Evolutionary conservation across 225 moss, liverwort and hornwort genomes (phyloP), one percentile per base, ranked within the genome.

Genomic region (Ulota crispa): DNA sequence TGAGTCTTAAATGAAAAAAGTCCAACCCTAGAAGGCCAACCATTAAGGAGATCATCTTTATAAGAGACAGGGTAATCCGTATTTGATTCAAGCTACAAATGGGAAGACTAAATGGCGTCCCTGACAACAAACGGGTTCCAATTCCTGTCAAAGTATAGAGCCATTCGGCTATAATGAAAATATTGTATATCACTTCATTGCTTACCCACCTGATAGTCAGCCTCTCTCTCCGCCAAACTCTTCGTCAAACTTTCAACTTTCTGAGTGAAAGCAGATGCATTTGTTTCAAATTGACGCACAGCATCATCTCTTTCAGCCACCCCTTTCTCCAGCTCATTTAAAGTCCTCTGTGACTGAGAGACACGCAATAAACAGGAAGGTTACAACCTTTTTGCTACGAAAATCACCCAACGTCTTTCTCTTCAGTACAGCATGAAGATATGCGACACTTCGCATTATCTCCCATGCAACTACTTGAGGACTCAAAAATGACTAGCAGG

Each of bases 141-240:
- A 80, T 67, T 50, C 55, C 52, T 47, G 50, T 53, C 18, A 62
- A 37, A 45, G 37, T 55, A 60, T 37, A 52, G 14, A 57, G 11
- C 50, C 50, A 50, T 50, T 50, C 6, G 18, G 18, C 47, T 74
- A 23, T 21, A 31, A 19, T 79, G 60, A 16, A 6, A 7, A 79
- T 30, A 30, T 62, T 26, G 3, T 15, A 27, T 50, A 27, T 32
- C 54, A 77, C 72, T 72, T 70, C 24, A 55, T 69, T 36, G 63
- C 21, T 37, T 60, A 54, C 94, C 83, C 89, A 88, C 98, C 94
- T 99, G 98, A 81, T 93, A 94, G 72, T 99, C 98, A 53, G 86
- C 88, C 86, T 99, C 98, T 73, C 90, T 88, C 73, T 87, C 87
- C 55, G 93, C 93, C 85, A 95, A 76, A 75, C 76, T 39, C 80